Percentiles rank a stretch among this genome's conserved stretches.
Evolutionary conservation across 805 yeast species (phyloP).

Genomic region (Yarrowia osloensis): DNA sequence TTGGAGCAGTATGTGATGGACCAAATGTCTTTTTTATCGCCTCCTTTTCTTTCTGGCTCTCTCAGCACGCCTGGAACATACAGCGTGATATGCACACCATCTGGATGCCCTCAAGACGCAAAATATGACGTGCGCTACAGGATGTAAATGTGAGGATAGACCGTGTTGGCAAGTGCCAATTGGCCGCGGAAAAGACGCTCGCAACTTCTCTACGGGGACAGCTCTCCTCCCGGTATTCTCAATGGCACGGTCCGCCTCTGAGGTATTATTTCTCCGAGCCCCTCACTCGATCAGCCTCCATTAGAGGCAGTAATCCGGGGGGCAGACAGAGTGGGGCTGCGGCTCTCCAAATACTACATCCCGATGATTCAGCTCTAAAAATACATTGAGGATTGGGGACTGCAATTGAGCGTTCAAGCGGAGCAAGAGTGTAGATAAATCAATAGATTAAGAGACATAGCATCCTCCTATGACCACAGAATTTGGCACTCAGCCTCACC

Average conservation of each 20-base stretch:
- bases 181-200: not conserved
- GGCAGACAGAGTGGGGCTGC: not conserved
- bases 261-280: not conserved
- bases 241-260: not conserved
- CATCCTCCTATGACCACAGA: not conserved
- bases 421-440: too few relatives aligned
- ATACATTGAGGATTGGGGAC: not conserved
- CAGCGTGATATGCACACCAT: not conserved
- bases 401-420: too few relatives aligned
- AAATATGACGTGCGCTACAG: conserved; percentile 7
- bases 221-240: not conserved
- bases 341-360: not conserved
- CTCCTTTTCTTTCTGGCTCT: too few relatives aligned
- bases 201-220: too few relatives aligned
- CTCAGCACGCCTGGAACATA: not conserved
- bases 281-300: not conserved
- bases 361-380: not conserved
- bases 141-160: not conserved
- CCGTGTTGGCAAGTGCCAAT: not conserved
- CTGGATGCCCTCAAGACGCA: conserved; percentile 11
- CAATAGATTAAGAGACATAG: not conserved
- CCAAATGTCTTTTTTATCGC: too few relatives aligned
- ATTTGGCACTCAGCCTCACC: not conserved
- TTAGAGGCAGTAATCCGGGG: not conserved
- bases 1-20: too few relatives aligned